Percentiles rank a stretch among this genome's conserved stretches.
These are phyloP conservation scores for Fonsecaea pedrosoi DNA, from an alignment of 2,329 filamentous ascomycete genomes.

Conservation along the genomic window DNA sequence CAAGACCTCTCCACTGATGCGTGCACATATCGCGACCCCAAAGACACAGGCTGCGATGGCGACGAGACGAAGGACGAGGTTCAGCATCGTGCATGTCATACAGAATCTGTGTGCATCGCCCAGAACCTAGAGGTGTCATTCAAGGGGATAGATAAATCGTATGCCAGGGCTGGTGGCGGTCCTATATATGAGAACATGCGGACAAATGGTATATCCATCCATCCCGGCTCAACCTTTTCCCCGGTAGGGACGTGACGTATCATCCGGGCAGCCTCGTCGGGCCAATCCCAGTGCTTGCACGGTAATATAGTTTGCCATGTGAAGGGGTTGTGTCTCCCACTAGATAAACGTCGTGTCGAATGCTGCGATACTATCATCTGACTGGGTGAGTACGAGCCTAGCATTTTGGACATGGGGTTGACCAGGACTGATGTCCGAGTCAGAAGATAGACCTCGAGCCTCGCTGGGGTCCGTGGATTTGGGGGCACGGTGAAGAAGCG, in stretches of 20 bases:
- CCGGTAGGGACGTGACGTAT: background rate
- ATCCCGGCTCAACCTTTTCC: background rate
- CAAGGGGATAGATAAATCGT: background rate
- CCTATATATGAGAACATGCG: too few species aligned
- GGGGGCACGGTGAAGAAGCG: background rate
- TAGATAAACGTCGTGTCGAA: background rate
- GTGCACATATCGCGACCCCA: constrained; percentile 25
- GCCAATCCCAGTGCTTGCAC: background rate
- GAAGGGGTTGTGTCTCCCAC: background rate
- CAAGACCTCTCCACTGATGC: constrained; percentile 24
- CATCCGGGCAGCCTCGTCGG: background rate
- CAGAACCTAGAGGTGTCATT: background rate
- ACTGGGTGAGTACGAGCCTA: background rate
- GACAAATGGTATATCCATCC: background rate
- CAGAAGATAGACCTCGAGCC: background rate
- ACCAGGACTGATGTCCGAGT: background rate
- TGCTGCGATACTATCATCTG: background rate
- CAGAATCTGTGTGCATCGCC: background rate
- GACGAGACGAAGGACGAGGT: constrained; percentile 22
- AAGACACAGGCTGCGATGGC: constrained; percentile 21
- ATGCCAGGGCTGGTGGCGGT: too few species aligned
- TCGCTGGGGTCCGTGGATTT: background rate
- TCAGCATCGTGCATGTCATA: constrained; percentile 19
- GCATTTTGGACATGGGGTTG: background rate
- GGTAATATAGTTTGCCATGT: background rate